A percentile compares a stretch with the other conserved stretches of the same genome.
These are phyloP conservation scores for Domatiomyces globalis DNA, from an alignment of 2,329 filamentous ascomycete species.

Conservation along the genomic window DNA sequence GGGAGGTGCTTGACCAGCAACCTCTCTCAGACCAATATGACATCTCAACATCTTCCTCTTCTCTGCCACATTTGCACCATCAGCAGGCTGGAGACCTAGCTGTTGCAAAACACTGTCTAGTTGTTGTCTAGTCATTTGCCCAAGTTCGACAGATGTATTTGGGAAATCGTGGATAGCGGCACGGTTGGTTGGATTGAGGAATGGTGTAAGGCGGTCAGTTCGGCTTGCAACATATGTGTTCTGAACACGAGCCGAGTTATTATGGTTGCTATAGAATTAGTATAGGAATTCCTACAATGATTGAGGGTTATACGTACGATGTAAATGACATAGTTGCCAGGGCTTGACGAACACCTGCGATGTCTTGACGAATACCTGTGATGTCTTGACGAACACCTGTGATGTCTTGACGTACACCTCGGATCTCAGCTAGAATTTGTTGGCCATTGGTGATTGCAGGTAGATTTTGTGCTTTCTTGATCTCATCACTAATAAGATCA, in stretches of 20 bases:
- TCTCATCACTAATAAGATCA: slow-evolving; percentile 8
- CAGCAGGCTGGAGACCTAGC: slow-evolving; percentile 3
- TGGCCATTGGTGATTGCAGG: slow-evolving; percentile 5
- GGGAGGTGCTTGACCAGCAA: no score
- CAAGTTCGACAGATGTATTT: slow-evolving; percentile 4
- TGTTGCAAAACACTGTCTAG: slow-evolving; percentile 6
- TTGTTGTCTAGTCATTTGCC: slow-evolving; percentile 4
- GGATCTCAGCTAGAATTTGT: slow-evolving; percentile 8
- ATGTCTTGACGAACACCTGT: slow-evolving; percentile 1
- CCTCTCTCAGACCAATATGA: slow-evolving; percentile 6
- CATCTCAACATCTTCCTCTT: slow-evolving; percentile 7
- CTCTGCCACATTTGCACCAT: slow-evolving; percentile 6
- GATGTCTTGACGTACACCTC: slow-evolving; percentile 3
- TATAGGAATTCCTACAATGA: slow-evolving; percentile 8
- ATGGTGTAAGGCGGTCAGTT: slow-evolving; percentile 6
- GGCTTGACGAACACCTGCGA: neutral
- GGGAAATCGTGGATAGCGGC: slow-evolving; percentile 7
- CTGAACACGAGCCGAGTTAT: slow-evolving; percentile 8
- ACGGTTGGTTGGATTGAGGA: slow-evolving; percentile 3
- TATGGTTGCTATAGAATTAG: slow-evolving; percentile 10
- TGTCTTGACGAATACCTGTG: slow-evolving; percentile 3
- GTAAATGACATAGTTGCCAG: slow-evolving; percentile 3
- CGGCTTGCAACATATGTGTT: slow-evolving; percentile 8
- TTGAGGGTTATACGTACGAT: slow-evolving; percentile 6
- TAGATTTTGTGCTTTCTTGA: slow-evolving; percentile 5